A percentile compares a stretch with the other conserved stretches of the same genome.
These are phyloP conservation scores for Scedosporium apiospermum DNA, from an alignment of 2,329 filamentous ascomycete species.

Conservation along the genomic window DNA sequence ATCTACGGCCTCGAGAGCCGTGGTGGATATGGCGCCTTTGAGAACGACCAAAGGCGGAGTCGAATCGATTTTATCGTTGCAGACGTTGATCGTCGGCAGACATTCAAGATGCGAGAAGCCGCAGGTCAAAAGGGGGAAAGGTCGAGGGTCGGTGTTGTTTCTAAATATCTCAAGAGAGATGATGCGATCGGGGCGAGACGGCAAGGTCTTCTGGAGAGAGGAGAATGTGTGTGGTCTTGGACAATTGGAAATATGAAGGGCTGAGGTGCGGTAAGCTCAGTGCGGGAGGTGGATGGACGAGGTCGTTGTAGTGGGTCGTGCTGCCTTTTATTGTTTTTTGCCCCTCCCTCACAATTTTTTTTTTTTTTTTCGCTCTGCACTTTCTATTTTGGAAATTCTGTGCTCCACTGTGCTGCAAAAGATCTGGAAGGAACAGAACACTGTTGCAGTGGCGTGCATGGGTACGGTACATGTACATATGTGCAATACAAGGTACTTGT, in stretches of 20 bases:
- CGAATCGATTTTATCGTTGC: background rate
- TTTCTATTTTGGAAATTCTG: background rate
- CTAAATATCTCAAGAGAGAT: no score
- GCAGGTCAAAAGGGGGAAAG: no score
- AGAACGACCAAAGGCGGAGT: slow-evolving; percentile 51
- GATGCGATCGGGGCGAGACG: no score
- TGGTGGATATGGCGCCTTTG: slow-evolving; percentile 53
- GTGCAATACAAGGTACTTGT: no score
- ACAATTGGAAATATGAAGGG: background rate
- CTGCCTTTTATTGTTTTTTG: slow-evolving; percentile 16
- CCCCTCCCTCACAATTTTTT: slow-evolving; percentile 10
- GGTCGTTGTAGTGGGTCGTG: background rate
- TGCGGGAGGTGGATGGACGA: background rate
- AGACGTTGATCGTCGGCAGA: background rate
- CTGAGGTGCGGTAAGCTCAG: background rate
- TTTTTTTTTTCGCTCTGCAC: background rate
- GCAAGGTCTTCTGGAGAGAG: no score
- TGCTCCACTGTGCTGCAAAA: background rate
- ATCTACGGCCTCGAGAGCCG: slow-evolving; percentile 54
- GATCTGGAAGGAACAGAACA: background rate
- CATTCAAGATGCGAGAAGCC: no score
- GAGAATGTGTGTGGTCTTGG: background rate
- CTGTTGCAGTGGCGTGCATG: background rate
- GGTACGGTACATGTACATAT: no score
- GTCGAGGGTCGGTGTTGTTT: no score